Evolutionary conservation across 176 grass and related monocot genomes (phyloP).

Genomic region (Ensete ventricosum): DNA sequence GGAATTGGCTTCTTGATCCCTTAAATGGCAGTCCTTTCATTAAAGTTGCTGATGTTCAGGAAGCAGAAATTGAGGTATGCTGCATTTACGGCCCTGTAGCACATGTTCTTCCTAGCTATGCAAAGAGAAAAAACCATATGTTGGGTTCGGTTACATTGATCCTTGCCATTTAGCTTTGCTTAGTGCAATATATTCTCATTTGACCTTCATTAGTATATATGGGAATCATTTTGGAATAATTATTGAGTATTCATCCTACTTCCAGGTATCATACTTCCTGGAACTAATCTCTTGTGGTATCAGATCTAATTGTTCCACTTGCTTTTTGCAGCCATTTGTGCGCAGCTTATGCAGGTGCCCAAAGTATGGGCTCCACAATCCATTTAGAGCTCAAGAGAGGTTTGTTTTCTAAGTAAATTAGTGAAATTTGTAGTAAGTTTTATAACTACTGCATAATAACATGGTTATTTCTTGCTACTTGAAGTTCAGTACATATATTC

Average conservation of each 20-base stretch:
- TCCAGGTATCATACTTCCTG: background rate
- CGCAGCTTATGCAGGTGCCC: constrained; percentile 79
- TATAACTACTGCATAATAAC: background rate
- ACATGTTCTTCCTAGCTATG: background rate
- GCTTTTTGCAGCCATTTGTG: constrained; percentile 61
- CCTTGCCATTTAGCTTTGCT: background rate
- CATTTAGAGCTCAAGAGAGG: constrained; percentile 83
- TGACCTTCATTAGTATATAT: background rate
- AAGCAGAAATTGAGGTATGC: constrained; percentile 64
- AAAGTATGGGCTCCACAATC: constrained; percentile 94
- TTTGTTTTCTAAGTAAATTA: constrained; percentile 21
- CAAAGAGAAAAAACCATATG: background rate
- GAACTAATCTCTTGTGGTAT: background rate
- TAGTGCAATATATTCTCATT: background rate
- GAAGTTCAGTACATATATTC: background rate
- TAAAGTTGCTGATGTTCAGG: constrained; percentile 69
- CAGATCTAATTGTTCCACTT: constrained; percentile 9
- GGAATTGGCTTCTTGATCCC: constrained; percentile 72
- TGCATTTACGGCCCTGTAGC: constrained; percentile 1
- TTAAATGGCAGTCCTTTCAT: constrained; percentile 86
- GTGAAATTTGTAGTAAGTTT: background rate
- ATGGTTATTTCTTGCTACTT: background rate
- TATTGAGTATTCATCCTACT: background rate
- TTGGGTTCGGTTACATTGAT: background rate
- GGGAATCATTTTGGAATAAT: background rate